phyloP scores from a whole-genome alignment of 495 filamentous ascomycete genomes.

The Amorphotheca resinae region DNA sequence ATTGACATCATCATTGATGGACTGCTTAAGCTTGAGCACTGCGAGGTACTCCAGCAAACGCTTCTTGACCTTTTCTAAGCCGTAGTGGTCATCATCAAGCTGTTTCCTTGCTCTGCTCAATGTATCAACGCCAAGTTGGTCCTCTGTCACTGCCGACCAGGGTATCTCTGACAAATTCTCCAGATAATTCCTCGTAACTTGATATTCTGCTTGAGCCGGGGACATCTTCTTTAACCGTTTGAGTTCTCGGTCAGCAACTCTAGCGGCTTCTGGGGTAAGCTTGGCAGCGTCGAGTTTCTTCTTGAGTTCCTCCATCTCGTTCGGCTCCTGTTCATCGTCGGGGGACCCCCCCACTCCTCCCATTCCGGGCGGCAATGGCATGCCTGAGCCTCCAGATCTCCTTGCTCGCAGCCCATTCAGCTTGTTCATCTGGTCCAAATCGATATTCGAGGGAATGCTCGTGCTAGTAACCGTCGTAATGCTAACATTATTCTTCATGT shows the following conservation, averaged over 20 bases:
- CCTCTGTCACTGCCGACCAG: conserved; percentile 78
- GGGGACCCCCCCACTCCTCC: conserved; percentile 22
- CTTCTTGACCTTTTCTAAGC: conserved; percentile 95
- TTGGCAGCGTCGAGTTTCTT: conserved; percentile 74
- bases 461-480: conserved; percentile 58
- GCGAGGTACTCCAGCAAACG: conserved; percentile 90
- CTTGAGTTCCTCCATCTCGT: conserved; percentile 85
- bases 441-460: conserved; percentile 38
- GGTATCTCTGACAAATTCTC: conserved; percentile 93
- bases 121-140: conserved; percentile 74
- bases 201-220: conserved; percentile 87
- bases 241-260: conserved; percentile 80
- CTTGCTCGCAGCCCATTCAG: conserved; percentile 39
- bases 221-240: conserved; percentile 89
- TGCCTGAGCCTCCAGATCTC: conserved; percentile 36
- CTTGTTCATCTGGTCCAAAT: conserved; percentile 39
- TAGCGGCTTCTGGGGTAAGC: conserved; percentile 54
- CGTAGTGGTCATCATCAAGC: conserved; percentile 93
- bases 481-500: conserved; percentile 69
- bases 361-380: conserved; percentile 34
- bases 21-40: conserved; percentile 86
- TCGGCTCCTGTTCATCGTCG: conserved; percentile 58
- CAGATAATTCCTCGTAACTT: conserved; percentile 85
- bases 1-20: conserved; percentile 68
- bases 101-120: conserved; percentile 72